phyloP scores from a whole-genome alignment of 23 red algal species.

The Cyanidium caldarium region DNA sequence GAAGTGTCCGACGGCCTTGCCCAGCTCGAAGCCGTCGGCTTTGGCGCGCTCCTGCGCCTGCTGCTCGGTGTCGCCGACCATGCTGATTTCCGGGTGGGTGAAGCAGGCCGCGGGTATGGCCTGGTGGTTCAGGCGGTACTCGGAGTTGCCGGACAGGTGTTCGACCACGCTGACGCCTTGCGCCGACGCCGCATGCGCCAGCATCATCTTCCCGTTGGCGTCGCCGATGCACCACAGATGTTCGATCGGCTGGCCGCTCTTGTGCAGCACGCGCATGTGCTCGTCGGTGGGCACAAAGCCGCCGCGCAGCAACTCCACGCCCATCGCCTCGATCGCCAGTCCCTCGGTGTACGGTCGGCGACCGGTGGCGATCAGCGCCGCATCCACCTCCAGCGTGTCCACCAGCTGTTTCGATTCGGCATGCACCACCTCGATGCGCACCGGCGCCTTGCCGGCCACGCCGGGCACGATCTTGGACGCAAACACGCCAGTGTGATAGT shows the following conservation, averaged over 20 bases:
- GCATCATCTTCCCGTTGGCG: slow-evolving; percentile 99
- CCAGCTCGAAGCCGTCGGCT: slow-evolving; percentile 67
- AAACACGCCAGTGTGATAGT: slow-evolving; percentile 84
- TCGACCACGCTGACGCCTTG: slow-evolving; percentile 93
- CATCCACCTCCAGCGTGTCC: slow-evolving; percentile 69
- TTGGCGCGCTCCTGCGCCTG: slow-evolving; percentile 47
- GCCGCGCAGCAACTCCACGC: slow-evolving; percentile 47
- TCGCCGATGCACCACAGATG: slow-evolving; percentile 87
- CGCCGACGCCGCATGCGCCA: slow-evolving; percentile 88
- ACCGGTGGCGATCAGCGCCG: slow-evolving; percentile 83
- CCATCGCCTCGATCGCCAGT: slow-evolving; percentile 47
- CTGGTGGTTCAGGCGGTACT: slow-evolving; percentile 47
- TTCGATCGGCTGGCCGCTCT: slow-evolving; percentile 34
- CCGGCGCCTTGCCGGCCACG: slow-evolving; percentile 41
- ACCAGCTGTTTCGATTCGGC: slow-evolving; percentile 37
- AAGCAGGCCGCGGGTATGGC: slow-evolving; percentile 92
- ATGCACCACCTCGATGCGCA: slow-evolving; percentile 72
- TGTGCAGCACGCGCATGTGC: slow-evolving; percentile 64
- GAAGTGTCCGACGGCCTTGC: slow-evolving; percentile 79
- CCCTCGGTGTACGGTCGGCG: slow-evolving; percentile 66
- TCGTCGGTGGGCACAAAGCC: slow-evolving; percentile 98
- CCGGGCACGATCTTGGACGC: slow-evolving; percentile 86
- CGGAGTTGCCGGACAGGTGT: slow-evolving; percentile 48
- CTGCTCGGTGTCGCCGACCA: slow-evolving; percentile 80
- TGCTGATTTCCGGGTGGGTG: slow-evolving; percentile 91